Percentiles rank a stretch among this genome's conserved stretches.
Conservation (phyloP, 176 grass and related monocot genomes). For the Puya raimondii region DNA sequence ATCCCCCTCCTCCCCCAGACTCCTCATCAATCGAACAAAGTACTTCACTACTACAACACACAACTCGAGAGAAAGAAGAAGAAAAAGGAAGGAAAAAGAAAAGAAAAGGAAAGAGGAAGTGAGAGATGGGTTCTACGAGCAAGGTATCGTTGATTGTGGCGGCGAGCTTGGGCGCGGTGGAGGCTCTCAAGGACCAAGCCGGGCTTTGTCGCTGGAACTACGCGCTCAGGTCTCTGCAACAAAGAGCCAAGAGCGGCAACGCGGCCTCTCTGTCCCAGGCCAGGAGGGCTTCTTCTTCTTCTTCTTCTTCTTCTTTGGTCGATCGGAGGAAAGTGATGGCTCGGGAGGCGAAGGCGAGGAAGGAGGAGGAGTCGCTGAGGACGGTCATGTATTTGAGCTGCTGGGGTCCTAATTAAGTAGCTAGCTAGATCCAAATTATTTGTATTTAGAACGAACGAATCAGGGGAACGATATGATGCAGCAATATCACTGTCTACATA, state of each 20-base stretch:
- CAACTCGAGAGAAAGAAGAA: too few relatives aligned
- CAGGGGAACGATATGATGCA: too few relatives aligned
- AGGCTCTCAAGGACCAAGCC: slow-evolving; percentile 52
- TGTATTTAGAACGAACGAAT: not conserved
- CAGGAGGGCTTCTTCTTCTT: not conserved
- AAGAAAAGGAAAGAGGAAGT: not conserved
- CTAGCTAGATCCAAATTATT: not conserved
- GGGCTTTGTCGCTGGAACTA: slow-evolving; percentile 44
- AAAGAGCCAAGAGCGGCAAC: not conserved
- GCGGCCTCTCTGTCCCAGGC: not conserved
- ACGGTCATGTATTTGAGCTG: slow-evolving; percentile 44
- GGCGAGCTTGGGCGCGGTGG: slow-evolving; percentile 28
- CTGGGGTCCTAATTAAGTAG: slow-evolving; percentile 55
- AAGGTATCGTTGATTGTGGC: slow-evolving; percentile 32
- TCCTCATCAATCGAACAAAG: not conserved
- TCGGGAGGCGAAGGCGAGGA: slow-evolving; percentile 12
- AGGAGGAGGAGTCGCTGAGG: slow-evolving; percentile 50
- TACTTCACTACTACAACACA: not conserved
- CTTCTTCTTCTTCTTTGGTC: not conserved
- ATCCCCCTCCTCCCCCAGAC: not conserved
- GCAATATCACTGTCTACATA: too few relatives aligned
- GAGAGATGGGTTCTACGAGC: not conserved
- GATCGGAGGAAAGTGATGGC: slow-evolving; percentile 21
- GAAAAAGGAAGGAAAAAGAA: too few relatives aligned
- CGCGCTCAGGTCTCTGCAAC: slow-evolving; percentile 31